Base-by-base conservation (phyloP, 2,329 filamentous ascomycete species). In the Beauveria sp. region DNA sequence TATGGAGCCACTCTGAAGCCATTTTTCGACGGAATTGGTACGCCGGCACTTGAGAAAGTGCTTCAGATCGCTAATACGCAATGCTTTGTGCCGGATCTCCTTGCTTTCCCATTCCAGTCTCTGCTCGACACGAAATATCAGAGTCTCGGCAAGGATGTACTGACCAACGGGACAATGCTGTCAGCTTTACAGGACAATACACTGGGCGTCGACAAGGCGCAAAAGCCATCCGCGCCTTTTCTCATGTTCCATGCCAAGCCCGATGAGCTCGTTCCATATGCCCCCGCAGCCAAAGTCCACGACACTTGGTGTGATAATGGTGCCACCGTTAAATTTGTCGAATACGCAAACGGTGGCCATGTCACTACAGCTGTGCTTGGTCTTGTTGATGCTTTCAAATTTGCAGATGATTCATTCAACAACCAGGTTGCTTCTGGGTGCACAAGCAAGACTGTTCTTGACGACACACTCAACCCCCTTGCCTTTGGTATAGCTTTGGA, bases 211-310 rank as follows among this genome's bases (percentile, higher is more conserved):
- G 20, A 61, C 49, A 45, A 34, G 34, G 38, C 14, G 18, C 24
- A 51, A 52, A 63, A 53, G 26, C 62, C 51, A 8, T 7, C 46
- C 3, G 62, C 26, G 22, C 62, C 62, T 22, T 34, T 63, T 24
- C 45, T 63, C 12, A 22, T 56, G 34, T 63, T 57, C 46, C 62
- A 63, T 31, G 62, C 57, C 8, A 48, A 31, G 7, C 16, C 18
- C 14, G 57, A 63, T 22, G 62, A 63, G 51, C 54, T 63, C 22
- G 52, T 63, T 16, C 52, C 58, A 12, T 63, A 61, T 34, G 28
- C 3, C 7, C 48, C 42, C 8, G 58, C 46, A 3, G 26, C 8
- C 22, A 57, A 45, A 12, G 20, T 48, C 16, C 34, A 22, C 9
- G 28, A 56, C 40, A 16, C 28, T 3, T 63, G 62, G 62, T 61